phyloP scores from a whole-genome alignment of 768 basidiomycete genomes.

The Wakefieldia striispora region DNA sequence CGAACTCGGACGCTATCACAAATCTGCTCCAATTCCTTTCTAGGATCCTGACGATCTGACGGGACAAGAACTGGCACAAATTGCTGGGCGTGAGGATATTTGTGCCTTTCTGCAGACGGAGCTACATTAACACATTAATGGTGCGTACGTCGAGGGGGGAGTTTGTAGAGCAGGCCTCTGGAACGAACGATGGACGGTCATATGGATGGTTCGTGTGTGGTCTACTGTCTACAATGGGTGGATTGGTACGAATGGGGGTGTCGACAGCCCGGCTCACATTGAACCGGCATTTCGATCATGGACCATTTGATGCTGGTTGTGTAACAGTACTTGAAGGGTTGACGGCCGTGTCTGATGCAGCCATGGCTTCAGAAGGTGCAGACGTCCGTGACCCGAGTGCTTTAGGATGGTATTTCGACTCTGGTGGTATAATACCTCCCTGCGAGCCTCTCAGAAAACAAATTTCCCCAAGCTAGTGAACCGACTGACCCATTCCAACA shows the following conservation, averaged over 20 bases:
- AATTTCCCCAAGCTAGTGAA: background rate
- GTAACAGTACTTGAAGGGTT: background rate
- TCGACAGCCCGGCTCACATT: background rate
- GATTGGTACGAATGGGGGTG: background rate
- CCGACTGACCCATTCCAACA: constrained; percentile 68
- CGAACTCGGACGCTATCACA: background rate
- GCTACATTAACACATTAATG: constrained; percentile 19
- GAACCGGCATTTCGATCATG: constrained; percentile 11
- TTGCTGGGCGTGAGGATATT: constrained; percentile 57
- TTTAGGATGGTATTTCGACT: constrained; percentile 53
- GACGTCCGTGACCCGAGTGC: constrained; percentile 20
- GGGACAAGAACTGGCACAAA: constrained; percentile 55
- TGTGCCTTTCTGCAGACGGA: constrained; percentile 29
- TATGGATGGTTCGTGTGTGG: background rate
- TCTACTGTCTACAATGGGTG: background rate
- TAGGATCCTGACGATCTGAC: constrained; percentile 71
- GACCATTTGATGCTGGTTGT: background rate
- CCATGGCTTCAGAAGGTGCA: constrained; percentile 1
- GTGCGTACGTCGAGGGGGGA: constrained; percentile 6
- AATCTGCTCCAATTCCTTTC: constrained; percentile 6
- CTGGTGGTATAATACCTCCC: constrained; percentile 62
- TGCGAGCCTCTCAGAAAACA: constrained; percentile 25
- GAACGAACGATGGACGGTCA: constrained; percentile 2
- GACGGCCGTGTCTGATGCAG: background rate
- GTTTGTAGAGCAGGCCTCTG: constrained; percentile 5